Evolutionary conservation across 768 basidiomycete genomes (phyloP).

Genomic region (Fibroporia radiculosa): DNA sequence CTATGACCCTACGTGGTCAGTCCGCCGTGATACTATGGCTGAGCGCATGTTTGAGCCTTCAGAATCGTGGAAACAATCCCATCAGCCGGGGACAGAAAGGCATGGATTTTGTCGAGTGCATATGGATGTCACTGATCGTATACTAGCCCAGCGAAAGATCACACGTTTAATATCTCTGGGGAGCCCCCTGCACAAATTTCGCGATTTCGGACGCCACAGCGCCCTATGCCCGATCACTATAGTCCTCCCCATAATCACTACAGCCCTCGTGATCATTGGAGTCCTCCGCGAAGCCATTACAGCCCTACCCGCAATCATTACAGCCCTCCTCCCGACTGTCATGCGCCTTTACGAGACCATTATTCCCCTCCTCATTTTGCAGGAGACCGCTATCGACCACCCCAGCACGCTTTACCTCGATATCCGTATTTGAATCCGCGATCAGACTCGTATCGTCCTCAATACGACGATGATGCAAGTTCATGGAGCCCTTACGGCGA

Average conservation of each 20-base stretch:
- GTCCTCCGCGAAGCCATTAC: background rate
- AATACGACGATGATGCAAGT: constrained; percentile 6
- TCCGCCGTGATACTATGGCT: constrained; percentile 29
- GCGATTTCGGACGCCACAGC: constrained; percentile 1
- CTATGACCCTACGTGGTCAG: constrained; percentile 1
- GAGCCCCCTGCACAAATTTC: constrained; percentile 4
- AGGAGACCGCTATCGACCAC: constrained; percentile 47
- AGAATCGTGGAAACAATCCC: constrained; percentile 59
- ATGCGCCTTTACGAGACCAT: constrained; percentile 3
- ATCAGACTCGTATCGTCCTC: constrained; percentile 36
- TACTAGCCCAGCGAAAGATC: constrained; percentile 1
- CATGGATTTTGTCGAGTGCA: no score
- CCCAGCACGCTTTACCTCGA: constrained; percentile 23
- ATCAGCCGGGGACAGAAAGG: constrained; percentile 26
- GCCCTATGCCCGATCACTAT: constrained; percentile 2
- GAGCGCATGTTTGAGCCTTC: constrained; percentile 68
- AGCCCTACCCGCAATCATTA: constrained; percentile 1
- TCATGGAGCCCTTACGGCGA: background rate
- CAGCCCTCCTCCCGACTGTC: background rate
- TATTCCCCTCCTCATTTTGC: constrained; percentile 18
- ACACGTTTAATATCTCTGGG: constrained; percentile 9
- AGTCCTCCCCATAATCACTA: constrained; percentile 11
- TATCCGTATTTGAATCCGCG: constrained; percentile 26
- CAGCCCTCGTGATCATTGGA: background rate
- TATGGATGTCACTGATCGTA: no score